These are phyloP conservation scores for Chaetomium globosum DNA, from an alignment of 2,329 filamentous ascomycete species.

Conservation along the genomic window DNA sequence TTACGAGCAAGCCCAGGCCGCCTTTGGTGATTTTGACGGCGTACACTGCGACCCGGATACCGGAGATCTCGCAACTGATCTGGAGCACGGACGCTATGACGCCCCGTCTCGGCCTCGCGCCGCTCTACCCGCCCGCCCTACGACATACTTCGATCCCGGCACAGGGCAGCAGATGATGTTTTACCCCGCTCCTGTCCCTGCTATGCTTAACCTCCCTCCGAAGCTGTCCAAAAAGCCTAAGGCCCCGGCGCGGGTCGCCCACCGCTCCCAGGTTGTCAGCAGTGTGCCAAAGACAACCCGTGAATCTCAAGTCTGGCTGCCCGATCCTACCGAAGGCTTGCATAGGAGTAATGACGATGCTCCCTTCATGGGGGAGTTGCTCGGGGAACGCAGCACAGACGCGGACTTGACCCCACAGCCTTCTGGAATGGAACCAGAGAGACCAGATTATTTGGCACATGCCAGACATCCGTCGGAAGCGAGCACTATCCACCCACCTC, in stretches of 20 bases:
- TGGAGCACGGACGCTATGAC: conserved; percentile 24
- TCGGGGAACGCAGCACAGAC: conserved; percentile 15
- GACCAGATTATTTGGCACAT: conserved; percentile 24
- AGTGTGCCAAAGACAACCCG: conserved; percentile 53
- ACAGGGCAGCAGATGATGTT: conserved; percentile 84
- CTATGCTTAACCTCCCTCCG: conserved; percentile 89
- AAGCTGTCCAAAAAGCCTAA: conserved; percentile 77
- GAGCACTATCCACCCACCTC: conserved; percentile 31
- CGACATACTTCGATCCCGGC: conserved; percentile 64
- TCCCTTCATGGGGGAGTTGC: conserved; percentile 30
- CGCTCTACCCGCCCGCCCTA: conserved; percentile 46
- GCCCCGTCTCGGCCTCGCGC: conserved; percentile 32
- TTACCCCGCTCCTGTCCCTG: conserved; percentile 92
- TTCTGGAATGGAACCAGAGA: conserved; percentile 18
- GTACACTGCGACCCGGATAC: conserved; percentile 68
- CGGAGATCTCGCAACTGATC: conserved; percentile 32
- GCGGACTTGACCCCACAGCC: neutral
- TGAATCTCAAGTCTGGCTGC: conserved; percentile 50
- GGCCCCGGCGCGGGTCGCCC: conserved; percentile 63
- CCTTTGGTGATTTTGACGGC: conserved; percentile 82
- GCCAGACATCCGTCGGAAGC: conserved; percentile 36
- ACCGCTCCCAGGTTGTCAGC: conserved; percentile 72
- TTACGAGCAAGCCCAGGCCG: conserved; percentile 64
- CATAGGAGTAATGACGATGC: conserved; percentile 26
- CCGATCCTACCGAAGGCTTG: conserved; percentile 49